Evolutionary conservation across 2,329 filamentous ascomycete species (phyloP), one percentile per base, ranked within the genome.

Genomic region (Neofusicoccum cordaticola): DNA sequence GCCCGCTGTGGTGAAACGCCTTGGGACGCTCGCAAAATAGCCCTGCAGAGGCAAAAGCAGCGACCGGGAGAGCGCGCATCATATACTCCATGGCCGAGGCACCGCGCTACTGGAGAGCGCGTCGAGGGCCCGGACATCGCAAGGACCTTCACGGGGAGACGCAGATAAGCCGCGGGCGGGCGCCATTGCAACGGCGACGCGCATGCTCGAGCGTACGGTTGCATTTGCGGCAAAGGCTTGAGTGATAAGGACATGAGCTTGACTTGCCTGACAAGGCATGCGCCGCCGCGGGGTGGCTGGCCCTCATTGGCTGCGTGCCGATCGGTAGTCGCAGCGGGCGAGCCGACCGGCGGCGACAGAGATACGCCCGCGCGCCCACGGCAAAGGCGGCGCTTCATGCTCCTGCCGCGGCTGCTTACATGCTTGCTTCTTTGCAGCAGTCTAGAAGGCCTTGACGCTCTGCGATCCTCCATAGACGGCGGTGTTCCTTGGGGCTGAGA

Each of bases 191-290:
- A 22, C 22, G 22, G 22, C 22, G 22, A 47, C 56, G 13, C 56
- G 42, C 56, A 60, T 37, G 42, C n/a, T 37, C 37, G 52, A 27
- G 19, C 52, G 37, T 19, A 42, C 12, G 11, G 52, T 57, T 44
- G 35, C 52, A 57, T 47, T 22, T n/a, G 56, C 39, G 41, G 53
- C 56, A 22, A 5, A 47, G 31, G 56, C 41, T 22, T 45, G 41
- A 22, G 9, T 47, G 56, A 60, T 60, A 60, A 60, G 56, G 31
- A 8, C 42, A 8, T 1, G n/a, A 27, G 42, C 56, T 39, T 37
- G 56, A 60, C 56, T 60, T 60, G 42, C 42, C 56, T 37, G 56
- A 47, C 42, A 60, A 37, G 42, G 56, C 56, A 60, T 9, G 37
- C 9, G 31, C 5, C 42, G 42, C 56, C 56, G 56, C 17, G 11